Evolutionary conservation across 163 green algal genomes (phyloP).

Genomic region (Scenedesmus sp.): DNA sequence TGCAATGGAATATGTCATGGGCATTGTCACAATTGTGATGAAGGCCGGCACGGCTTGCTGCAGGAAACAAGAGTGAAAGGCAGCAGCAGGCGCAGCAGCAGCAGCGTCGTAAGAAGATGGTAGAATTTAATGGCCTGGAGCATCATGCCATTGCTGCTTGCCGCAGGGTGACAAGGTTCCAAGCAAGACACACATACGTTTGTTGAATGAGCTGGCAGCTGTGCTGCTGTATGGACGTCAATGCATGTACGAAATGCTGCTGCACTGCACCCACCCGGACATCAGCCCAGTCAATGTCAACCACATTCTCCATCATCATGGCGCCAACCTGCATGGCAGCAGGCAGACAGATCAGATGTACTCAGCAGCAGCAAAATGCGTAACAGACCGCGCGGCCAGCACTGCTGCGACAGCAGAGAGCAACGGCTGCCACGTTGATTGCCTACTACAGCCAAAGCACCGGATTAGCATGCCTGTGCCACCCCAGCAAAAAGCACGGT

Average conservation of each 20-base stretch:
- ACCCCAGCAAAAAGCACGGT: too few species aligned
- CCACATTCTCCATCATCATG: slow-evolving; percentile 70
- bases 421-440: too few species aligned
- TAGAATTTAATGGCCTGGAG: too few species aligned
- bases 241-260: not conserved
- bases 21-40: too few species aligned
- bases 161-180: too few species aligned
- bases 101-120: not conserved
- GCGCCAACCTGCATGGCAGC: slow-evolving; percentile 57
- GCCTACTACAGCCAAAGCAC: too few species aligned
- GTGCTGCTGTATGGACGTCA: not conserved
- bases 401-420: not conserved
- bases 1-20: slow-evolving; percentile 79
- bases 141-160: too few species aligned
- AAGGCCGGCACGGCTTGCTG: too few species aligned
- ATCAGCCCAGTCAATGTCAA: slow-evolving; percentile 70
- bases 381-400: slow-evolving; percentile 36
- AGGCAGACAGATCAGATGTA: not conserved
- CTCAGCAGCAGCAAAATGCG: too few species aligned
- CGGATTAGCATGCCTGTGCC: too few species aligned
- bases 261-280: not conserved
- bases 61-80: too few species aligned
- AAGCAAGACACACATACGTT: not conserved
- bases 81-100: not conserved
- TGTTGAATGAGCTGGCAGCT: too few species aligned